Evolutionary conservation across 2,329 filamentous ascomycete species (phyloP).

Genomic region (Alternaria sp.): DNA sequence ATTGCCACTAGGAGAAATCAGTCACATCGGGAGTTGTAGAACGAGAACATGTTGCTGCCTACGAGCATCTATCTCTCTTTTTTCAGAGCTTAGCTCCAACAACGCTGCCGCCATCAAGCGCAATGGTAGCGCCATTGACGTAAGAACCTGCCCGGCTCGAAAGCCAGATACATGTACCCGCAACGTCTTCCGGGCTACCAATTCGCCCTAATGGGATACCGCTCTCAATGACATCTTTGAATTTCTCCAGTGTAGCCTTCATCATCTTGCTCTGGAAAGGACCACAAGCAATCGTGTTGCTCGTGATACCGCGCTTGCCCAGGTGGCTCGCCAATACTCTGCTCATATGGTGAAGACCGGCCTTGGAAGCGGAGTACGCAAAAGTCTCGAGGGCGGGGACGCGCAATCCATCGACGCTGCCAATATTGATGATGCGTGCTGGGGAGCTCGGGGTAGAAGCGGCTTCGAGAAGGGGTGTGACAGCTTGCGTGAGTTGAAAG

Average conservation of each 20-base stretch:
- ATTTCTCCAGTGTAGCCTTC: slow-evolving; percentile 71
- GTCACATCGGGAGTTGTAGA: no score
- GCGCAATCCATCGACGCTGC: slow-evolving; percentile 69
- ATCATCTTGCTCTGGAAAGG: slow-evolving; percentile 78
- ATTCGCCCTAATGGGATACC: slow-evolving; percentile 74
- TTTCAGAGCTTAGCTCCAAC: slow-evolving; percentile 49
- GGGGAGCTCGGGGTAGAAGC: slow-evolving; percentile 58
- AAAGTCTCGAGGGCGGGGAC: slow-evolving; percentile 68
- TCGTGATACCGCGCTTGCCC: slow-evolving; percentile 68
- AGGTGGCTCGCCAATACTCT: slow-evolving; percentile 71
- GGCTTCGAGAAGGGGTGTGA: slow-evolving; percentile 69
- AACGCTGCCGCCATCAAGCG: slow-evolving; percentile 53
- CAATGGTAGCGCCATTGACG: slow-evolving; percentile 56
- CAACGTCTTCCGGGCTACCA: slow-evolving; percentile 73
- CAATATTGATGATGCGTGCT: slow-evolving; percentile 71
- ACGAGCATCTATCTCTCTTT: background rate
- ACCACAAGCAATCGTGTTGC: slow-evolving; percentile 76
- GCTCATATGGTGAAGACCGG: slow-evolving; percentile 70
- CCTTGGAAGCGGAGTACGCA: slow-evolving; percentile 69
- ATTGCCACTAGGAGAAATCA: no score
- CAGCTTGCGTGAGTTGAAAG: slow-evolving; percentile 70
- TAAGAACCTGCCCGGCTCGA: slow-evolving; percentile 69
- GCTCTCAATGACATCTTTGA: slow-evolving; percentile 63
- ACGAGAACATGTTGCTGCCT: no score
- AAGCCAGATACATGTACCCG: slow-evolving; percentile 76